Evolutionary conservation across 2,329 filamentous ascomycete genomes (phyloP).

Genomic region (Parastagonospora avenae): DNA sequence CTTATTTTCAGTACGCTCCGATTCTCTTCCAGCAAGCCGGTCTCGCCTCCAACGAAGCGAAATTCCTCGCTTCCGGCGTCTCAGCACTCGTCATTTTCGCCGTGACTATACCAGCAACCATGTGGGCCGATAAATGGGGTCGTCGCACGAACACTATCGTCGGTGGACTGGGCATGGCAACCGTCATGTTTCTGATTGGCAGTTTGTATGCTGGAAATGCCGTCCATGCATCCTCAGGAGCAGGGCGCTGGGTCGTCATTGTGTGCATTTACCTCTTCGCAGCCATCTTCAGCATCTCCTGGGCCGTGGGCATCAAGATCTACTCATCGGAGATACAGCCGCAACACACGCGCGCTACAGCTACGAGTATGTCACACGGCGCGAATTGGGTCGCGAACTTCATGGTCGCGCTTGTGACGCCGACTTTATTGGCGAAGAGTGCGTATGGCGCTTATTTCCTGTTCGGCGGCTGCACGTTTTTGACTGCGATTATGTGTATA

Average conservation of each 20-base stretch:
- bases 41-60: constrained; percentile 55
- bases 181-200: constrained; percentile 60
- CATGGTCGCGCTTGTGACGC: constrained; percentile 50
- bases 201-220: constrained; percentile 55
- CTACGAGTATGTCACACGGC: constrained; percentile 51
- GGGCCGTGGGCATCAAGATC: constrained; percentile 61
- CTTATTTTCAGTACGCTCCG: constrained; percentile 60
- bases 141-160: constrained; percentile 58
- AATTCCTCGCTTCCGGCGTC: constrained; percentile 66
- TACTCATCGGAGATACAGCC: constrained; percentile 66
- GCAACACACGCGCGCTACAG: constrained; percentile 59
- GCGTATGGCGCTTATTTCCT: constrained; percentile 41
- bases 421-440: constrained; percentile 55
- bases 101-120: constrained; percentile 60
- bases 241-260: constrained; percentile 58
- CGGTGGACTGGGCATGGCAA: constrained; percentile 57
- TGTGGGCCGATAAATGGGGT: constrained; percentile 63
- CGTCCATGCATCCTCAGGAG: constrained; percentile 47
- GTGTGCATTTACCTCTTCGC: constrained; percentile 58
- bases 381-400: constrained; percentile 35
- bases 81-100: constrained; percentile 64
- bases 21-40: constrained; percentile 64
- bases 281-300: constrained; percentile 55
- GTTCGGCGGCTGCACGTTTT: constrained; percentile 33
- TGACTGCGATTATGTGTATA: constrained; percentile 28